A percentile compares a stretch with the other conserved stretches of the same genome.
Conservation (phyloP, 805 yeast genomes). For the Zygosaccharomyces pseudorouxii region DNA sequence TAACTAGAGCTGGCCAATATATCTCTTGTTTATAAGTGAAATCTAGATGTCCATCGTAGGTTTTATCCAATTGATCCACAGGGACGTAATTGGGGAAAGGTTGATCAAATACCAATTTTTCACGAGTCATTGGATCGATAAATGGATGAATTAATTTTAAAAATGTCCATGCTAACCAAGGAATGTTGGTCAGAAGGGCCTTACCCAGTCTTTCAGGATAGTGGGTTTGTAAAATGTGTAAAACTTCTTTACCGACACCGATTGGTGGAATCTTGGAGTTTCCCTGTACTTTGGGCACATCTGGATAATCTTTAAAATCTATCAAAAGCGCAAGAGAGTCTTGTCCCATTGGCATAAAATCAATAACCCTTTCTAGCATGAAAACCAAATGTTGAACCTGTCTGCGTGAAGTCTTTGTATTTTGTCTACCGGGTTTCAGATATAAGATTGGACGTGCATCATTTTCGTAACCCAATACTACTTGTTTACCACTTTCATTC, state of each 20-base stretch:
- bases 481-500: slow-evolving; percentile 88
- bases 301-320: slow-evolving; percentile 76
- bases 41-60: slow-evolving; percentile 80
- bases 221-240: slow-evolving; percentile 91
- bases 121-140: slow-evolving; percentile 92
- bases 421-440: slow-evolving; percentile 91
- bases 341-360: slow-evolving; percentile 95
- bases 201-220: slow-evolving; percentile 96
- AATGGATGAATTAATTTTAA: slow-evolving; percentile 89
- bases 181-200: slow-evolving; percentile 87
- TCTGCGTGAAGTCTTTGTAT: slow-evolving; percentile 81
- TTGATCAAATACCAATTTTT: slow-evolving; percentile 86
- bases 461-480: slow-evolving; percentile 85
- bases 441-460: slow-evolving; percentile 89
- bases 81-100: slow-evolving; percentile 85
- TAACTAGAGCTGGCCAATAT: slow-evolving; percentile 72
- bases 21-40: slow-evolving; percentile 75
- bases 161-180: slow-evolving; percentile 91
- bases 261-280: slow-evolving; percentile 79
- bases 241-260: slow-evolving; percentile 82
- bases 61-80: slow-evolving; percentile 69
- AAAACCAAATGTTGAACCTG: slow-evolving; percentile 96
- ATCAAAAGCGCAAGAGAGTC: slow-evolving; percentile 87
- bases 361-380: slow-evolving; percentile 88
- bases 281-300: slow-evolving; percentile 50